phyloP scores from a whole-genome alignment of 768 basidiomycete species.

The Tricholoma saponaceum region DNA sequence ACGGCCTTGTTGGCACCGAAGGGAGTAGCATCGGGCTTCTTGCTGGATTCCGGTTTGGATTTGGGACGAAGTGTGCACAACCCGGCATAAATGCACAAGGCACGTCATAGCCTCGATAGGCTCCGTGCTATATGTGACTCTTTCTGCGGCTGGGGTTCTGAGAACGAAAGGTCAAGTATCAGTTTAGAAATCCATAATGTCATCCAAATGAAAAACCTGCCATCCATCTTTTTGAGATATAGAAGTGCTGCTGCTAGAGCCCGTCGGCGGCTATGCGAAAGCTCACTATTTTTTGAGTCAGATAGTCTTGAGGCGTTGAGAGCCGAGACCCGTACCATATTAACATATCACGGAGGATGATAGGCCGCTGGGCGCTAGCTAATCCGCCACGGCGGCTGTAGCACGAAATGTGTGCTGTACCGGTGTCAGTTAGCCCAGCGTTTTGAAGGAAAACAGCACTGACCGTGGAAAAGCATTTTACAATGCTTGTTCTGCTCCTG shows the following conservation, averaged over 20 bases:
- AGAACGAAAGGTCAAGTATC: too few relatives aligned
- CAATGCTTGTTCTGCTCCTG: too few relatives aligned
- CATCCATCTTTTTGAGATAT: constrained; percentile 48
- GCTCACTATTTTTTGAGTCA: constrained; percentile 51
- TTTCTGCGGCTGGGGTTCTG: constrained; percentile 15
- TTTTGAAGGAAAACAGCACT: too few relatives aligned
- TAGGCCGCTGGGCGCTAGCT: too few relatives aligned
- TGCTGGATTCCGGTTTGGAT: constrained; percentile 63
- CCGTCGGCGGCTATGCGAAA: constrained; percentile 26
- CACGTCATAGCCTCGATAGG: constrained; percentile 29
- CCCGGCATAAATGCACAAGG: constrained; percentile 33
- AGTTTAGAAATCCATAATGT: too few relatives aligned
- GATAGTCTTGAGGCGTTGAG: constrained; percentile 34
- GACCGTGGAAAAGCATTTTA: too few relatives aligned
- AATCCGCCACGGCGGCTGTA: too few relatives aligned
- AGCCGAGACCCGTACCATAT: too few relatives aligned
- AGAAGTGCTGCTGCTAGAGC: constrained; percentile 33
- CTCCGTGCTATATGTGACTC: constrained; percentile 31
- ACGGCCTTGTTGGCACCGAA: constrained; percentile 72
- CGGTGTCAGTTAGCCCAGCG: too few relatives aligned
- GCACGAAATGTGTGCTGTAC: too few relatives aligned
- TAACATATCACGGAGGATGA: too few relatives aligned
- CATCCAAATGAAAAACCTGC: too few relatives aligned
- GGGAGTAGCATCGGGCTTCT: constrained; percentile 85
- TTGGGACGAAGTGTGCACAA: constrained; percentile 44